These are phyloP conservation scores for Psilocybe cubensis DNA, from an alignment of 768 basidiomycete species.

Conservation along the genomic window DNA sequence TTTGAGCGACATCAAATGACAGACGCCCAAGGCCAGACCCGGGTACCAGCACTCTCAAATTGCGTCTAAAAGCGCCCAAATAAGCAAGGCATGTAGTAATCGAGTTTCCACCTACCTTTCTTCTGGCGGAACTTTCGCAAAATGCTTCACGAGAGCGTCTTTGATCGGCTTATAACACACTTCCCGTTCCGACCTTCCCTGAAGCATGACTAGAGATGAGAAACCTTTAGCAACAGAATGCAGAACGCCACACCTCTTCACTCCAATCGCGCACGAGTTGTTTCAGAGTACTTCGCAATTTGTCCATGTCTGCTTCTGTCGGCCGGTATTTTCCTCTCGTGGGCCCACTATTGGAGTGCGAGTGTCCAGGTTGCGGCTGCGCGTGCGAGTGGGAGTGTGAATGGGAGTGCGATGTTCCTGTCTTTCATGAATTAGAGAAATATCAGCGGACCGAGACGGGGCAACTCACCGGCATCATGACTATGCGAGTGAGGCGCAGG, in stretches of 20 bases:
- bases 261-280: constrained; percentile 96
- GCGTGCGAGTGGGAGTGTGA: constrained; percentile 23
- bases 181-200: constrained; percentile 82
- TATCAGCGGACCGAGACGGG: background rate
- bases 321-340: constrained; percentile 44
- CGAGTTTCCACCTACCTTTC: constrained; percentile 48
- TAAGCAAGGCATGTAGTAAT: constrained; percentile 5
- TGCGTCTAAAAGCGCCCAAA: constrained; percentile 39
- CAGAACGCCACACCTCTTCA: constrained; percentile 54
- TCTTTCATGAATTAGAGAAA: background rate
- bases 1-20: constrained; percentile 83
- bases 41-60: constrained; percentile 81
- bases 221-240: too few relatives aligned
- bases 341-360: constrained; percentile 11
- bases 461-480: constrained; percentile 1
- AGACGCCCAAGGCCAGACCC: constrained; percentile 89
- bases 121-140: constrained; percentile 53
- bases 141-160: constrained; percentile 69
- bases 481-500: constrained; percentile 8
- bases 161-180: constrained; percentile 82
- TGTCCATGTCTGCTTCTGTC: constrained; percentile 84
- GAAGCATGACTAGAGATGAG: background rate
- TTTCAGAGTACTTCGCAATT: constrained; percentile 88
- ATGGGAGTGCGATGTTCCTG: constrained; percentile 4
- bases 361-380: constrained; percentile 7